Base-by-base conservation (phyloP, 2,329 filamentous ascomycete genomes). In the Thelonectria olida region DNA sequence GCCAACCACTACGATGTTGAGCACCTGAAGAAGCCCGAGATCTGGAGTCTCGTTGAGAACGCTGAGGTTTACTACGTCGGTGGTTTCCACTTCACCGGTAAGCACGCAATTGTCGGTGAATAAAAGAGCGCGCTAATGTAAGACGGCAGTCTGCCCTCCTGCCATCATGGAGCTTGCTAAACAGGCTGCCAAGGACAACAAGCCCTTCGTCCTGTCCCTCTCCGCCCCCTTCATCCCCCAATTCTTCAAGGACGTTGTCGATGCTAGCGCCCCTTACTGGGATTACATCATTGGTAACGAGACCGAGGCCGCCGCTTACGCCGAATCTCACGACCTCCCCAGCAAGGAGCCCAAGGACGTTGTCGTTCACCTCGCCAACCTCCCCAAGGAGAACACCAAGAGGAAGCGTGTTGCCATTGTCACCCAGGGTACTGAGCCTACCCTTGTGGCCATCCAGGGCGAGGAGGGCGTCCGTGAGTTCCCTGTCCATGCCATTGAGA, bases 211-310 rank as follows among this genome's bases (percentile, higher is more conserved):
- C 72, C 89, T 99, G 71, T 96, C 93, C 70, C 88, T 99, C 63
- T 96, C 93, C 52, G 96, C 96, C 7, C 96, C 96, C 62, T 99
- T 99, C 85, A 97, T 99, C 74, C 84, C 91, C 38, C 91, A 97
- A 77, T 97, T 97, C 87, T 99, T 98, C 90, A 97, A 97, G 85
- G 94, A 97, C 50, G 91, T 89, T 67, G 88, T 99, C 48, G 93
- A 97, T 80, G 89, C 89, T 72, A 90, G 92, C 55, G 85, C 93
- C 54, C 91, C 92, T 27, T 97, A 97, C 88, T 96, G 93, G 85
- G 94, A 98, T 82, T 96, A 95, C 81, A 85, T 98, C 64, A 92
- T 99, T 78, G 95, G 94, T 75, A 99, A 99, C 82, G 96, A 99
- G 88, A 92, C 92, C 68, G 96, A 99, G 83, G 95, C 94, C 49